These are phyloP conservation scores for Yamadazyma sp. DNA, from an alignment of 805 yeast genomes.

Conservation along the genomic window DNA sequence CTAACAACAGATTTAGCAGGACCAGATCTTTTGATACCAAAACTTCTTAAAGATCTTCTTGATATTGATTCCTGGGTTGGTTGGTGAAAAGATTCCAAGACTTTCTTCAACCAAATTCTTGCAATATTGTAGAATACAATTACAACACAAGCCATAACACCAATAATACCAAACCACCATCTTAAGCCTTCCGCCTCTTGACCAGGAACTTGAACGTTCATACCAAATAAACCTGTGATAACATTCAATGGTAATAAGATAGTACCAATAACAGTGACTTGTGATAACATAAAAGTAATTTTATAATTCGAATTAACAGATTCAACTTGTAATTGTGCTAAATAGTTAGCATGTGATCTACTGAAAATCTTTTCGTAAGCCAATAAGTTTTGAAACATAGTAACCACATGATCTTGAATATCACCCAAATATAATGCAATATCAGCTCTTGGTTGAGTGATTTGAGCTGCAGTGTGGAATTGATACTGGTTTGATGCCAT, in stretches of 20 bases:
- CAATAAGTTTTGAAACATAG: conserved; percentile 88
- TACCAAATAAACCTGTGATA: conserved; percentile 89
- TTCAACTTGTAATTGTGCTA: conserved; percentile 93
- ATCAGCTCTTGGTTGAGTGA: conserved; percentile 74
- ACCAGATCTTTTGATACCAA: conserved; percentile 24
- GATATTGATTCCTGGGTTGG: conserved; percentile 10
- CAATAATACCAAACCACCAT: conserved; percentile 32
- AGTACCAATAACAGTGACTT: conserved; percentile 88
- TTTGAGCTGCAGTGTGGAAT: conserved; percentile 15
- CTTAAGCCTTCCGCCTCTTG: conserved; percentile 29
- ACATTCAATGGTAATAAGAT: conserved; percentile 85
- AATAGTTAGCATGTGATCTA: conserved; percentile 85
- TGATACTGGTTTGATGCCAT: conserved; percentile 16
- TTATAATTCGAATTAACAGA: conserved; percentile 81
- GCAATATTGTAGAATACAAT: conserved; percentile 15
- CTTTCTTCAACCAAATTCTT: conserved; percentile 19
- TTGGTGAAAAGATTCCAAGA: conserved; percentile 13
- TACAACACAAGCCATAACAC: conserved; percentile 24
- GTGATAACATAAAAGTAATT: conserved; percentile 82
- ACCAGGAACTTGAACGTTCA: conserved; percentile 92
- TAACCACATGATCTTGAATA: conserved; percentile 94
- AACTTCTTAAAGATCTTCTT: conserved; percentile 25
- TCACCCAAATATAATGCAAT: conserved; percentile 91
- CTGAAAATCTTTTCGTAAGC: conserved; percentile 93
- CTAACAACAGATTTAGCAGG: conserved; percentile 40